Base-by-base conservation (phyloP, 495 filamentous ascomycete species). In the Neurospora sp. region DNA sequence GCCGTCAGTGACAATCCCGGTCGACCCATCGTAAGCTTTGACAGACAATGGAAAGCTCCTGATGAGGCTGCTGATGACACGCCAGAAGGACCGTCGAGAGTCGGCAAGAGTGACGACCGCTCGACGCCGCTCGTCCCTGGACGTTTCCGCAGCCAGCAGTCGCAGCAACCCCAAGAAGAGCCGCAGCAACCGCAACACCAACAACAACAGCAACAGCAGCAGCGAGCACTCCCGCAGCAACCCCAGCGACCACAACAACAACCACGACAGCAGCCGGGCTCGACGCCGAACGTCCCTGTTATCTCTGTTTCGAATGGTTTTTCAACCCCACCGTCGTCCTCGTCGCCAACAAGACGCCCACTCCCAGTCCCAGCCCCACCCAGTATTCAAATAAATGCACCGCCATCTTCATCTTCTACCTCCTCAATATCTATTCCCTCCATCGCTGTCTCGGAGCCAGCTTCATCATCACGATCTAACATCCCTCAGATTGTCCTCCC, bases 11-110 rank as follows among this genome's bases (percentile, higher is more conserved):
- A 96, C 82, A 90, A 86, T 74, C 89, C 91, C 71, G 92, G 93
- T 71, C 88, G 94, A 77, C 94, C 93, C 70, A 97, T 97, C 81
- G 93, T 97, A 84, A 97, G 94, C 86, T 97, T 97, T 85, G 89
- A 94, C 80, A 85, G 84, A 76, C 85, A 90, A 81, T 96, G 92
- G 93, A 92, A 90, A 83, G 88, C 92, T 72, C 84, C 81, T 75
- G 86, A 83, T 77, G 86, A 86, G 81, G 83, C 86, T 83, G 82
- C 86, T 88, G 86, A 88, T 87, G 79, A 81, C 70, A 85, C 84
- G 79, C 82, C 86, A 88, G 78, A 80, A 77, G 71, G 42, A 38
- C 76, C 81, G 75, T 75, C 79, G 74, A 77, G 75, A 74, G 39
- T 44, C 72, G 78, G 75, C 46, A 74, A 77, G 72, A 73, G 72